Evolutionary conservation across 169 alveolate species (phyloP).

Genomic region (Amoebophrya sp.): DNA sequence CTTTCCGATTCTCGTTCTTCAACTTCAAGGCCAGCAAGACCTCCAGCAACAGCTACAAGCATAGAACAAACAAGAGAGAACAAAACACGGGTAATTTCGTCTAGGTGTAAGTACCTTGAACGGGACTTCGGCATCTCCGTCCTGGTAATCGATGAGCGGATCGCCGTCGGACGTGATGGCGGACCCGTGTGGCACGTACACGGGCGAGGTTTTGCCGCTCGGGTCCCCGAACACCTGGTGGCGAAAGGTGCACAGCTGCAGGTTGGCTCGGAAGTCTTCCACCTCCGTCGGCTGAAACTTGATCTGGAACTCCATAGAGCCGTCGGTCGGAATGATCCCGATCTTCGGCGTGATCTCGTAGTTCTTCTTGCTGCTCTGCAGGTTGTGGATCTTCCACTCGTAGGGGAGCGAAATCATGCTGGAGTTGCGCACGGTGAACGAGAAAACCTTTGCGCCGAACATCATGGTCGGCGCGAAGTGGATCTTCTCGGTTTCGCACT

Average conservation of each 20-base stretch:
- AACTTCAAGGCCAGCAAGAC: not conserved
- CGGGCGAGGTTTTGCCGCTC: not conserved
- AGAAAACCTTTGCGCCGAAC: slow-evolving; percentile 74
- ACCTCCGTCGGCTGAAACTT: slow-evolving; percentile 54
- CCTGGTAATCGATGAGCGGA: slow-evolving; percentile 38
- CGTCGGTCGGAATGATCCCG: slow-evolving; percentile 40
- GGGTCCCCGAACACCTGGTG: not conserved
- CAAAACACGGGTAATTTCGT: too few species aligned
- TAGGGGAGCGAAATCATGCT: slow-evolving; percentile 70
- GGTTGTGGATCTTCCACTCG: slow-evolving; percentile 57
- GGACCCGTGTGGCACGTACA: slow-evolving; percentile 28
- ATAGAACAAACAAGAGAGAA: not conserved
- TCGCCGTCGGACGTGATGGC: slow-evolving; percentile 44
- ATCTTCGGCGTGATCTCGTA: not conserved
- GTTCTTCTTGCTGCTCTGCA: slow-evolving; percentile 29
- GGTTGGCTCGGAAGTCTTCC: slow-evolving; percentile 39
- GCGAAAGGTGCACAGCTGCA: not conserved
- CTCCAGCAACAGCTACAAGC: not conserved
- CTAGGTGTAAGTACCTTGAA: too few species aligned
- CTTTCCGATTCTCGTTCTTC: not conserved
- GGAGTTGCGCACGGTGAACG: slow-evolving; percentile 60
- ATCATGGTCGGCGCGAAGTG: slow-evolving; percentile 78
- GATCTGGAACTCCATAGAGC: slow-evolving; percentile 42
- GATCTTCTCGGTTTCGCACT: slow-evolving; percentile 62
- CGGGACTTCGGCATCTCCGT: not conserved